phyloP scores from a whole-genome alignment of 1,139 yeast genomes.

The Geotrichum australiense region DNA sequence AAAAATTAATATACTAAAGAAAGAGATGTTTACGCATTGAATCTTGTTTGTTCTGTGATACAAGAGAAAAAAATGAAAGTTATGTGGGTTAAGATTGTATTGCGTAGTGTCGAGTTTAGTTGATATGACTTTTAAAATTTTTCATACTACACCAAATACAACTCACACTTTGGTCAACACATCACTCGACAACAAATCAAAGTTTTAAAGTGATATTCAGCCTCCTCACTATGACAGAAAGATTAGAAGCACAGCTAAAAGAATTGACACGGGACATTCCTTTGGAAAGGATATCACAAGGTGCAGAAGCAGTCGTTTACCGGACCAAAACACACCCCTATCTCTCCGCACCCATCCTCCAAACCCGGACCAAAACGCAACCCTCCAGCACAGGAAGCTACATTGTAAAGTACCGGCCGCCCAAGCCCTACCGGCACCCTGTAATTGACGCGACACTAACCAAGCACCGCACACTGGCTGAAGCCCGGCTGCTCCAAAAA shows the following conservation, averaged over 20 bases:
- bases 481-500: conserved; percentile 67
- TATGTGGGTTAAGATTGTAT: background rate
- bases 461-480: conserved; percentile 74
- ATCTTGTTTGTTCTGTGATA: no score
- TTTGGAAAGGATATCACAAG: conserved; percentile 51
- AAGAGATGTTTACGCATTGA: background rate
- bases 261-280: conserved; percentile 43
- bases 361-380: conserved; percentile 25
- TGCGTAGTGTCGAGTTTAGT: no score
- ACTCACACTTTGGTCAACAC: no score
- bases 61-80: background rate
- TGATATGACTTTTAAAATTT: no score
- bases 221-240: conserved; percentile 16
- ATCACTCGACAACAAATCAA: no score
- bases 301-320: conserved; percentile 92
- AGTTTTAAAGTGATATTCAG: no score
- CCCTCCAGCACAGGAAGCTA: conserved; percentile 32
- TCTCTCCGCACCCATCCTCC: conserved; percentile 22
- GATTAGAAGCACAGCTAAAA: conserved; percentile 33
- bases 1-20: background rate
- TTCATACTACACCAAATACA: no score
- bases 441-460: conserved; percentile 69
- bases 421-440: conserved; percentile 84
- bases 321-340: conserved; percentile 64
- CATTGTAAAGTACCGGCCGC: conserved; percentile 81